These are phyloP conservation scores for Carnegiea gigantea DNA, from an alignment of 179 eudicot species.

Conservation along the genomic window DNA sequence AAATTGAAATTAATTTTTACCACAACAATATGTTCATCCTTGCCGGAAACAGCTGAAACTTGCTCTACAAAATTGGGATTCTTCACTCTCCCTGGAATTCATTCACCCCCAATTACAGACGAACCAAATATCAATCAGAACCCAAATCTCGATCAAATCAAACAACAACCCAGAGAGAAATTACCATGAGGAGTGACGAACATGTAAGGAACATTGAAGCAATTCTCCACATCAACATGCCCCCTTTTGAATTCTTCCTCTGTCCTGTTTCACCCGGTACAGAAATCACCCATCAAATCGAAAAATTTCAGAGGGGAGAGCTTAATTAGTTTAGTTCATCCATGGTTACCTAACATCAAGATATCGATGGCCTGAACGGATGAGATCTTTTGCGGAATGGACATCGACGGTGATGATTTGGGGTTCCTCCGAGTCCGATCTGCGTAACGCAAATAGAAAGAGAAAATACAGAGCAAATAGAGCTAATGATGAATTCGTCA, in stretches of 20 bases:
- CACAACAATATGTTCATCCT: slow-evolving; percentile 68
- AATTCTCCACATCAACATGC: slow-evolving; percentile 47
- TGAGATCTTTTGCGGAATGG: slow-evolving; percentile 48
- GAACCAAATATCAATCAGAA: neutral
- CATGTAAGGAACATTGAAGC: slow-evolving; percentile 74
- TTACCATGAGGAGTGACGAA: slow-evolving; percentile 69
- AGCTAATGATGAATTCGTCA: neutral
- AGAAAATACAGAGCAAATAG: slow-evolving; percentile 15
- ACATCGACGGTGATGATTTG: slow-evolving; percentile 63
- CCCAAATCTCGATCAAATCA: neutral
- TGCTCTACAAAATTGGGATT: slow-evolving; percentile 69
- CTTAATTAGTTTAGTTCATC: too few relatives aligned
- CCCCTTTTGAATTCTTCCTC: slow-evolving; percentile 74
- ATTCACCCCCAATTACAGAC: neutral
- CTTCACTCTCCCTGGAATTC: slow-evolving; percentile 65
- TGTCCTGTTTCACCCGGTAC: slow-evolving; percentile 42
- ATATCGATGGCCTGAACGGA: slow-evolving; percentile 55
- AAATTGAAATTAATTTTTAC: slow-evolving; percentile 13
- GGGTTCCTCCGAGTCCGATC: slow-evolving; percentile 31
- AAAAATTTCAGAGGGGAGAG: too few relatives aligned
- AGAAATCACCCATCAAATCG: neutral
- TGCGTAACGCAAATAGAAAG: slow-evolving; percentile 18
- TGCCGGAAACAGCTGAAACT: slow-evolving; percentile 45
- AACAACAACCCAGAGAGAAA: neutral
- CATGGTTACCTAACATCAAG: slow-evolving; percentile 68